Evolutionary conservation across 306 rosid genomes (phyloP), one percentile per base, ranked within the genome.

Genomic region (Oxytropis ochrocephala): DNA sequence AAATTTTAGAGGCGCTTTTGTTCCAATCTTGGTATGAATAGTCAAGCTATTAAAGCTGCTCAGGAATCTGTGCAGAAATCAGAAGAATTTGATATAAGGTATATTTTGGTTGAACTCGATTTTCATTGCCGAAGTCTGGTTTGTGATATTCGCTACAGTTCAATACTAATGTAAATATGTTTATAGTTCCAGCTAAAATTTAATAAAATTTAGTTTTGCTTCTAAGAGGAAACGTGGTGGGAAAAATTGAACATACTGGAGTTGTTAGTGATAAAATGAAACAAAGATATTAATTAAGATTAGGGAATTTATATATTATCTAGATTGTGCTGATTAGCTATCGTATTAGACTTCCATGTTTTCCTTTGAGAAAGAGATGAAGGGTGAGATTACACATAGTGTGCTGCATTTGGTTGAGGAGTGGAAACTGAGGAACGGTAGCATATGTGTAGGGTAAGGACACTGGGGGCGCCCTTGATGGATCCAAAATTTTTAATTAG

Each of bases 21-120:
- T 81, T 94, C 98, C 63, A 87, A 90, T 84, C 96, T 94, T 75
- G 90, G 95, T 62, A 90, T 94, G 97, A 94, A 64, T 76, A 88
- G 90, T 80, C 96, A 94, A 85, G 90, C 95, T 2, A 90, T 88
- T 44, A 94, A 94, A 83, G 98, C 97, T 84, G 97, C 97, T 78
- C 92, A 88, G 81, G 98, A 94, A 84, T 94, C 97, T 64, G 96
- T 94, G 73, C 75, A 85, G 74, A 90, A 86, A 72, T 85, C 96
- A 1, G 98, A 93, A 84, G 98, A 90, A 73, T 88, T 93, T 70
- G 97, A 93, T 78, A 93, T 93, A 67, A 88, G 96, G 98, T 90
- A 72, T 49, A 69, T 36, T 71, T 43, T 61, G 58, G 62, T 73
- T 63, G 50, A 42, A 61, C 49, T 29, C 35, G 27, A 71, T 67